Conservation (phyloP, 441 rosid species). For the Gossypium davidsonii region DNA sequence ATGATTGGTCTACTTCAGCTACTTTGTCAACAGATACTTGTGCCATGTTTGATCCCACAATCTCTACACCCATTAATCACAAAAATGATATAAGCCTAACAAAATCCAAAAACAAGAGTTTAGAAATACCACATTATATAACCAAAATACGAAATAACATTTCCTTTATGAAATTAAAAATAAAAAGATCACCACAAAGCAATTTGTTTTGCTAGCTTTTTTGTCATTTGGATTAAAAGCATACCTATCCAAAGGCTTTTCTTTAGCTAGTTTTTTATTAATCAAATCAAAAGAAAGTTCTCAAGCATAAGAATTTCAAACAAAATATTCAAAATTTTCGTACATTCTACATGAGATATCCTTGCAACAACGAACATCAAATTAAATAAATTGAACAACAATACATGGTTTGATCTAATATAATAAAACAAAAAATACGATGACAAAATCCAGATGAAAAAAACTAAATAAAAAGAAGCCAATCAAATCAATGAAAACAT, state of each 20-base stretch:
- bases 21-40: slow-evolving; percentile 35
- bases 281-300: not conserved
- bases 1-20: slow-evolving; percentile 29
- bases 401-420: not conserved
- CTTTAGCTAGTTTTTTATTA: not conserved
- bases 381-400: not conserved
- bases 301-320: not conserved
- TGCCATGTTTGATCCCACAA: slow-evolving; percentile 35
- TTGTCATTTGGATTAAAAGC: not conserved
- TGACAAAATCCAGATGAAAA: not conserved
- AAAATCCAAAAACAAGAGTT: slow-evolving; percentile 1
- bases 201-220: not conserved
- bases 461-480: not conserved
- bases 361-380: not conserved
- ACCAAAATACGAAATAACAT: not conserved
- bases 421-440: not conserved
- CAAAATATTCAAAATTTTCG: not conserved
- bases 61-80: slow-evolving; percentile 21
- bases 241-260: not conserved
- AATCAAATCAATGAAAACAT: not conserved
- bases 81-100: slow-evolving; percentile 5
- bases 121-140: not conserved
- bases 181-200: not conserved
- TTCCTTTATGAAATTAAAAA: not conserved
- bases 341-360: not conserved